Base-by-base conservation (phyloP, 768 basidiomycete species). In the Daedaleopsis sinensis region DNA sequence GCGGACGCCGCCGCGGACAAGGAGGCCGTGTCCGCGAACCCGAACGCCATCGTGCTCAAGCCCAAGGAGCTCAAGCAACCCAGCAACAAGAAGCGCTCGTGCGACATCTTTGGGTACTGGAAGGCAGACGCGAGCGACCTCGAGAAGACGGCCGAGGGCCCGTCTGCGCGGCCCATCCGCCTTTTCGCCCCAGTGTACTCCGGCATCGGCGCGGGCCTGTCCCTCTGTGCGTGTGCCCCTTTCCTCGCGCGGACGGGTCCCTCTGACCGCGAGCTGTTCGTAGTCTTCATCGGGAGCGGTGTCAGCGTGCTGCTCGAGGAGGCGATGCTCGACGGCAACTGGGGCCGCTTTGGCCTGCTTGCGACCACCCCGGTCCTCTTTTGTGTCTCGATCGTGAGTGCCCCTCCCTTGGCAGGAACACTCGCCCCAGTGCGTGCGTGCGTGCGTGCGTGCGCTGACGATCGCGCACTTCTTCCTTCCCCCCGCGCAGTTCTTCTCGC, bases 221-320 rank as follows among this genome's bases (percentile, higher is more conserved):
- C 87, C 0, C 55, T 87, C n/a, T 90, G 91, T 92, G 69, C 66
- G 82, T 74, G 3, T 62, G 35, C 38, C 18, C 53, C 9, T 19
- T 9, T 56, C 12, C 27, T 18, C 2, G 35, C 46, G 23, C 18
- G 21, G 18, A 16, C 13, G 13, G n/a, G n/a, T n/a, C n/a, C n/a
- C n/a, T n/a, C 44, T 46, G 23, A 52, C 37, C 27, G 43, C 48
- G 43, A 53, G 37, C 38, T 42, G 24, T 55, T n/a, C n/a, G 13
- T 64, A 93, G 91, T 84, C 72, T 93, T 93, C 75, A 78, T 91
- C 27, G 84, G 81, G 12, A 83, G 80, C 64, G 91, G 91, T 53
- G 53, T 82, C 7, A 78, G 70, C 38, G 80, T 83, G 57, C 73
- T 91, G 23, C 71, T 95, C 18, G 76, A 83, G 54, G 92, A 94